Evolutionary conservation across 306 rosid genomes (phyloP), one percentile per base, ranked within the genome.

Genomic region (Cotoneaster glaucophyllus): DNA sequence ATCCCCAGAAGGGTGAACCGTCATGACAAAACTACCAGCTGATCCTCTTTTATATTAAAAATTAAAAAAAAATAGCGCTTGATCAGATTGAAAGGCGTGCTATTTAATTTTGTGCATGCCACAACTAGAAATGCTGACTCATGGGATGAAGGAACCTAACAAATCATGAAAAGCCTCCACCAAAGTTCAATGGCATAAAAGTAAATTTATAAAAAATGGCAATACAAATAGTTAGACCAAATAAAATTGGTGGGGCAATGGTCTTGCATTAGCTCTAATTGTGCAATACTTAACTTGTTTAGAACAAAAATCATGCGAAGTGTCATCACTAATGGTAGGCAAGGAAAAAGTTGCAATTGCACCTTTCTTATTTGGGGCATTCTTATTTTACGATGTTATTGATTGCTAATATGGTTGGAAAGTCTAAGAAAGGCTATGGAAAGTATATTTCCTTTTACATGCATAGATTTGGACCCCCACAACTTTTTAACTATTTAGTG

Each of bases 181-280:
- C 64, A 13, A 25, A 2, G 74, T 8, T 58, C 67, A 18, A 64
- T 8, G 66, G 76, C 56, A 17, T 37, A 3, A 21, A 10, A 57
- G 56, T 39, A 21, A 4, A 22, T 8, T 12, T 3, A 11, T 3
- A 58, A 21, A 57, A 8, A 14, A 17, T 37, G 4, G 25, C 10
- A 3, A 22, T 0, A 22, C 34, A 37, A 57, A 12, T 71, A 5
- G 29, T 22, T 56, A 72, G 25, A 72, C 67, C 76, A 57, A 73
- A 58, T 57, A 15, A 58, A 24, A 39, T 66, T 37, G 76, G 76
- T 39, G 76, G 76, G 76, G 41, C 56, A 57, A 24, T 28, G 65
- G 17, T 34, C 52, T 7, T n/a, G 39, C 64, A 22, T 1, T 13
- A 39, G 11, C n/a, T 14, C 67, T 37, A 39, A 64, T 45, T 14